These are phyloP conservation scores for Sporothrix phasma DNA, from an alignment of 2,329 filamentous ascomycete genomes.

Conservation along the genomic window DNA sequence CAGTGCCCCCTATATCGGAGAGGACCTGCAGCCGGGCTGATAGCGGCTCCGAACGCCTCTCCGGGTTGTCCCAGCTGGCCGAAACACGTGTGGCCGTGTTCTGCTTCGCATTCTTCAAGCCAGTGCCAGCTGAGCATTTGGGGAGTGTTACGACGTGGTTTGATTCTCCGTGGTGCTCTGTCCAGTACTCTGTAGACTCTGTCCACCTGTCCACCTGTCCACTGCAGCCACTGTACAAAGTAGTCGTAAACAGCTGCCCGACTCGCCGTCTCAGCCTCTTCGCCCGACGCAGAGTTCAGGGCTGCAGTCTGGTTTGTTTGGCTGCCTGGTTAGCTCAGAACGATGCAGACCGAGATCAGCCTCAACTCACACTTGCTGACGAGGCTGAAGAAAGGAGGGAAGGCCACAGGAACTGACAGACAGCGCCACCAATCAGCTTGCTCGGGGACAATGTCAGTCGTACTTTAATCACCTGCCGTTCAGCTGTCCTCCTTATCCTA, in stretches of 20 bases:
- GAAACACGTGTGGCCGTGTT: neutral
- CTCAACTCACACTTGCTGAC: neutral
- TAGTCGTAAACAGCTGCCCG: conserved; percentile 2
- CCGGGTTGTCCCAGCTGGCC: neutral
- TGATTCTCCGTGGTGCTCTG: too few relatives aligned
- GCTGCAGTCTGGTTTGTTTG: neutral
- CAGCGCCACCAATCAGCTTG: too few relatives aligned
- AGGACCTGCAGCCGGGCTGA: neutral
- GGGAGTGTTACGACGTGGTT: too few relatives aligned
- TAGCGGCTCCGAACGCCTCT: neutral
- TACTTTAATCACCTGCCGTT: neutral
- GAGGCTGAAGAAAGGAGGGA: neutral
- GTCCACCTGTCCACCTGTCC: neutral
- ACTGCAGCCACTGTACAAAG: neutral
- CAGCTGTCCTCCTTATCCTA: neutral
- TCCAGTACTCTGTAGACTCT: too few relatives aligned
- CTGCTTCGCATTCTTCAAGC: neutral
- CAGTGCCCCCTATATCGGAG: conserved; percentile 8
- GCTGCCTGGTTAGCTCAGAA: neutral
- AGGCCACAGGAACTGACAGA: neutral
- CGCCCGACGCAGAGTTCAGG: neutral
- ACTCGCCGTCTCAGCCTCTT: neutral
- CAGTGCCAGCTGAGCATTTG: neutral
- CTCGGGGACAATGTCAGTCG: neutral
- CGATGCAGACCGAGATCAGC: neutral